Evolutionary conservation across 345 rosid species (phyloP).

Genomic region (Raphanus sativus): DNA sequence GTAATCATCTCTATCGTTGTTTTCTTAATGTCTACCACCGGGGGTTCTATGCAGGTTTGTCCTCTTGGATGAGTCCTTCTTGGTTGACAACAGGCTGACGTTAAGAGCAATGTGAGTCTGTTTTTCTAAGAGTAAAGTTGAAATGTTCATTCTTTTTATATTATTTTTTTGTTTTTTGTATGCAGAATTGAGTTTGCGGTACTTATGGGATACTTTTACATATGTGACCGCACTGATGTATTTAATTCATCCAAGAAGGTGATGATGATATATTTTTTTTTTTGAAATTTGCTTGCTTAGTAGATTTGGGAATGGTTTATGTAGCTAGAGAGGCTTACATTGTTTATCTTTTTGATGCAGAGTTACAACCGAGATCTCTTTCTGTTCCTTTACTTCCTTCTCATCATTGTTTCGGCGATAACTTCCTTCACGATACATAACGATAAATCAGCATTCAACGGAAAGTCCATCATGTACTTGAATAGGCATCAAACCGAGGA

Average conservation of each 20-base stretch:
- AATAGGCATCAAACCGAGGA: constrained; percentile 99
- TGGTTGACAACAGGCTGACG: constrained; percentile 72
- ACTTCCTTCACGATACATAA: constrained; percentile 86
- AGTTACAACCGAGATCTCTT: constrained; percentile 88
- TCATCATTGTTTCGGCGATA: constrained; percentile 89
- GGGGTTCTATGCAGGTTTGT: constrained; percentile 56
- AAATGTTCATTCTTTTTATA: background rate
- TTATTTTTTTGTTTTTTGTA: background rate
- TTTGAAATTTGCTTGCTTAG: constrained; percentile 2
- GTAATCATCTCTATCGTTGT: background rate
- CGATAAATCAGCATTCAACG: constrained; percentile 85
- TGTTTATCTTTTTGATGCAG: constrained; percentile 51
- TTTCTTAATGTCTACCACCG: background rate
- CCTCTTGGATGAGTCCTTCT: constrained; percentile 80
- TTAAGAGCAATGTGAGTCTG: constrained; percentile 86
- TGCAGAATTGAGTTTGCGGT: constrained; percentile 76
- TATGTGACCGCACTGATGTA: constrained; percentile 91
- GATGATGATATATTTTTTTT: constrained; percentile 8
- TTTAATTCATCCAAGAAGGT: constrained; percentile 87
- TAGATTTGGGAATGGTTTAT: background rate
- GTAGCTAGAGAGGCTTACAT: constrained; percentile 8
- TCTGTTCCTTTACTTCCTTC: constrained; percentile 88
- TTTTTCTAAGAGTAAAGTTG: constrained; percentile 1
- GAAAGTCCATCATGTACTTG: constrained; percentile 84
- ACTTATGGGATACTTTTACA: constrained; percentile 65